These are phyloP conservation scores for Dictyostelium gargantuum DNA, from an alignment of 208 protist genomes.

Conservation along the genomic window DNA sequence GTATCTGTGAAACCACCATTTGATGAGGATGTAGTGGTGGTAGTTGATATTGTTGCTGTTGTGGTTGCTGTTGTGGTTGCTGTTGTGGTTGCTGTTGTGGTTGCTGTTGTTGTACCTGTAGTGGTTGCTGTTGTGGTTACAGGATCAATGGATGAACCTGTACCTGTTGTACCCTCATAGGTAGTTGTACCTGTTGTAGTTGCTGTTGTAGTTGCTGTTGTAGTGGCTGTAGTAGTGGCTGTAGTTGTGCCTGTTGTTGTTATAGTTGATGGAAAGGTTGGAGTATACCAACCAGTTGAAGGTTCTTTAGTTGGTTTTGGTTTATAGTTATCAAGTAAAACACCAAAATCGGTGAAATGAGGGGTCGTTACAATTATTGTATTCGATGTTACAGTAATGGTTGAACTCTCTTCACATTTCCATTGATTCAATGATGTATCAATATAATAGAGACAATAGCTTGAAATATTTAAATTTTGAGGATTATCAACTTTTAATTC, in stretches of 20 bases:
- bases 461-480: background rate
- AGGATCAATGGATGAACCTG: background rate
- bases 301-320: background rate
- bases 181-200: background rate
- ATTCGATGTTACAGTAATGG: background rate
- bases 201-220: background rate
- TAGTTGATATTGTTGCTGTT: background rate
- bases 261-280: background rate
- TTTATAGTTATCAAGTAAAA: background rate
- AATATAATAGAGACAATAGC: background rate
- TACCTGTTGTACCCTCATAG: background rate
- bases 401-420: background rate
- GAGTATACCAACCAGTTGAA: background rate
- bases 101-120: background rate
- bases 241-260: background rate
- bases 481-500: background rate
- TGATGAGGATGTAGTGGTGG: background rate
- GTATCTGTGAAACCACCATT: background rate
- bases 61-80: background rate
- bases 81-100: background rate
- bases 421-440: background rate
- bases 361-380: background rate
- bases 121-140: background rate
- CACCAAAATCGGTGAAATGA: slow-evolving; percentile 17
- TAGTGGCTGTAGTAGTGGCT: background rate